Base-by-base conservation (phyloP, 2,329 filamentous ascomycete genomes). In the Microsporum audouinii region DNA sequence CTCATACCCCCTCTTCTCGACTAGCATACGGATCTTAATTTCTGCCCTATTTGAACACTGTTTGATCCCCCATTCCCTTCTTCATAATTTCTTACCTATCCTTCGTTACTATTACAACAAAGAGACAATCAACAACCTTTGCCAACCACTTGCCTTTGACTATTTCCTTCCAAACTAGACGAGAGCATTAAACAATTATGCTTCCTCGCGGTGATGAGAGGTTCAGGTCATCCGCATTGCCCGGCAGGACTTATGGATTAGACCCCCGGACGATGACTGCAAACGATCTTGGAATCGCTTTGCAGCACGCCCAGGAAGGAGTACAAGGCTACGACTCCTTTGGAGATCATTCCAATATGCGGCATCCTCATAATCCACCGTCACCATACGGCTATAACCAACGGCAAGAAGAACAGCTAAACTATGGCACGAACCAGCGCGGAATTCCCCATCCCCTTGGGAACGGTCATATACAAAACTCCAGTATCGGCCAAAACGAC, bases 231-330 rank as follows among this genome's bases (percentile, higher is more conserved):
- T 43, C 61, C n/a, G n/a, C 55, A 33, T 57, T 61, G 34, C 63
- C 66, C 7, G 55, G 63, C 10, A 63, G 60, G 5, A 58, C 66
- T 43, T 59, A 65, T 43, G 61, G 62, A 27, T 58, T 65, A 56
- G 65, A 65, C 45, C 63, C 62, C 27, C 64, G 63, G 51, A 58
- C 38, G n/a, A 62, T 65, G 51, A 59, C 63, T n/a, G 29, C 64
- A 23, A 60, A 58, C n/a, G 66, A 67, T 53, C 63, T 67, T 36
- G 64, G 63, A 14, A 57, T 64, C 29, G 64, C 65, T n/a, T 61
- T 67, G 49, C 59, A 65, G 31, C 62, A 66, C 51, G 62, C 63
- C 12, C 65, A 66, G 39, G 56, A 62, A 17, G 66, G 66, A 43
- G 51, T 65, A 10, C 64, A 66, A 31, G 51, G 55, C 17, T 60